These are phyloP conservation scores for Colletotrichum liaoningense DNA, from an alignment of 2,329 filamentous ascomycete genomes.

Conservation along the genomic window DNA sequence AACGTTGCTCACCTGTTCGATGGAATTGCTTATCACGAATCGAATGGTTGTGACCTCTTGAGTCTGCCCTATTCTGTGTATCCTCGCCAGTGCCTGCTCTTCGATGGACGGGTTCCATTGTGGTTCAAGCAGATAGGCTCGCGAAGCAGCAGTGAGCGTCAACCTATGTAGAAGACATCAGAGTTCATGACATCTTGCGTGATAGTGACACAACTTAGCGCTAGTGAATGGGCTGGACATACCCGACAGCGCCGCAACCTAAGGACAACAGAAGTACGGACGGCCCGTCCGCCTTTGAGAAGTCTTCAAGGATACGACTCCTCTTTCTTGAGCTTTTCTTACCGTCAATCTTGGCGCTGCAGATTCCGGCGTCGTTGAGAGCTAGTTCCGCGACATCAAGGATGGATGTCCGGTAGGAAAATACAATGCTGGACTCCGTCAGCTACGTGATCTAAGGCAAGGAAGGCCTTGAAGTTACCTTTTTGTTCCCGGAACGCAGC, in stretches of 20 bases:
- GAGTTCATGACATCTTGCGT: background rate
- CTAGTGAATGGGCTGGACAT: background rate
- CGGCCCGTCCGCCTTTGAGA: background rate
- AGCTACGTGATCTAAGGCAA: background rate
- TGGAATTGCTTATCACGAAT: background rate
- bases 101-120: background rate
- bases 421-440: background rate
- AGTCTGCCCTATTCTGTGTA: background rate
- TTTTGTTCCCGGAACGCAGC: background rate
- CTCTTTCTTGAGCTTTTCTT: background rate
- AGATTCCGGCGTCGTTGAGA: background rate
- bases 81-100: background rate
- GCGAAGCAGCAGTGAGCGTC: background rate
- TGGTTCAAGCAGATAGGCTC: background rate
- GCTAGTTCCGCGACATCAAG: background rate
- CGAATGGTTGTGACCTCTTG: background rate
- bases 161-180: background rate
- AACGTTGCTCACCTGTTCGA: background rate
- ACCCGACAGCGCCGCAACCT: background rate
- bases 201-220: background rate
- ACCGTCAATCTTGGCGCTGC: background rate
- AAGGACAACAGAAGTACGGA: background rate
- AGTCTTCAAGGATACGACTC: background rate
- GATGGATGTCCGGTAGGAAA: background rate
- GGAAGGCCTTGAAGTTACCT: background rate